phyloP scores from a whole-genome alignment of 2,329 filamentous ascomycete genomes.

The Trichoderma cornu-damae region DNA sequence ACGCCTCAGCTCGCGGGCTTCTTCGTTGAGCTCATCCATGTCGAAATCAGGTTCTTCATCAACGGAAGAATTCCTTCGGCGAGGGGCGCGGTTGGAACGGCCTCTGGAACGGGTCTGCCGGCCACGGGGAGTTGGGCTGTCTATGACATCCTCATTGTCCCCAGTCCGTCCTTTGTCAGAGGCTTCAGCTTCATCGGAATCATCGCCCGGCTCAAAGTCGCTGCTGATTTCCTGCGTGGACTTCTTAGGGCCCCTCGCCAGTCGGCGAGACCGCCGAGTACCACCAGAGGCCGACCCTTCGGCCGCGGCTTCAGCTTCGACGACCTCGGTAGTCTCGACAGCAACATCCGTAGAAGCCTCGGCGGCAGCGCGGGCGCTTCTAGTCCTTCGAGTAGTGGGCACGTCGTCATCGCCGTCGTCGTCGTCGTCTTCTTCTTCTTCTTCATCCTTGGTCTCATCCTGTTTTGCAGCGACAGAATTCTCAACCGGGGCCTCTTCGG shows the following conservation, averaged over 20 bases:
- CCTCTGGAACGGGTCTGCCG: slow-evolving; percentile 37
- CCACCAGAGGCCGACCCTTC: slow-evolving; percentile 29
- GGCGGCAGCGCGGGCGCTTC: slow-evolving; percentile 33
- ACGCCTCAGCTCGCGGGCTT: slow-evolving; percentile 56
- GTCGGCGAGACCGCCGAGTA: slow-evolving; percentile 38
- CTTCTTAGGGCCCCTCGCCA: slow-evolving; percentile 43
- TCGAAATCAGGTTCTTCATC: slow-evolving; percentile 57
- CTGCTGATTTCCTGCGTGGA: slow-evolving; percentile 52
- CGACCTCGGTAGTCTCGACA: slow-evolving; percentile 19
- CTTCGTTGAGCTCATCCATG: slow-evolving; percentile 60
- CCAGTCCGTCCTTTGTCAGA: slow-evolving; percentile 37
- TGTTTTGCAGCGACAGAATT: slow-evolving; percentile 22
- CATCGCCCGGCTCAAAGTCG: slow-evolving; percentile 57
- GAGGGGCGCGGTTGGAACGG: slow-evolving; percentile 44
- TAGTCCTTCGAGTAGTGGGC: slow-evolving; percentile 44
- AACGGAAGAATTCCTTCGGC: slow-evolving; percentile 47
- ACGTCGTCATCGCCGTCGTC: slow-evolving; percentile 48
- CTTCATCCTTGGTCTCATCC: too few relatives aligned
- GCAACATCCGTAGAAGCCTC: slow-evolving; percentile 32
- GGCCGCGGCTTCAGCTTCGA: slow-evolving; percentile 27
- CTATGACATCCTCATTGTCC: slow-evolving; percentile 43
- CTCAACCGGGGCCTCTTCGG: slow-evolving; percentile 25
- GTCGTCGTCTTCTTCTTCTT: too few relatives aligned
- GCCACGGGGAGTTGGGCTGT: slow-evolving; percentile 48
- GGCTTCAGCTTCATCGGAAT: slow-evolving; percentile 49